Conservation (phyloP, 305 asterid genomes). For the Lippia alba region DNA sequence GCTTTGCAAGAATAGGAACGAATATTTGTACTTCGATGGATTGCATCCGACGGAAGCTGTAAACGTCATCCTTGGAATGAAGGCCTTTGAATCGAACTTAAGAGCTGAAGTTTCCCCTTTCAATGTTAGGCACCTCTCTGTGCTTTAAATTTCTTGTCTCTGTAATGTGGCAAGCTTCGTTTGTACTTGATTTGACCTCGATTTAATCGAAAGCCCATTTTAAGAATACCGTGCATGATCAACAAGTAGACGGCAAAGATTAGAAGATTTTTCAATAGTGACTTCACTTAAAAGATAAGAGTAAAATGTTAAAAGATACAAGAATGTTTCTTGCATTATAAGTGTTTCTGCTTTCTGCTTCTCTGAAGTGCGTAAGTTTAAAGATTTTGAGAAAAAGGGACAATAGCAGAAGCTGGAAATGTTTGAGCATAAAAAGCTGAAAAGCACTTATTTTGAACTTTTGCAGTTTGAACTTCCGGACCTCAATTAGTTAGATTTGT, state of each 20-base stretch:
- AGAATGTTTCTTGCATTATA: background rate
- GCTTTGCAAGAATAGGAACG: slow-evolving; percentile 49
- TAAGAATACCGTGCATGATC: background rate
- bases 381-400: background rate
- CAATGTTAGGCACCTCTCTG: slow-evolving; percentile 52
- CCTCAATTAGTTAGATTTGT: too few species aligned
- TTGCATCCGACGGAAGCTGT: slow-evolving; percentile 85
- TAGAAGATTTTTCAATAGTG: too few species aligned
- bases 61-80: slow-evolving; percentile 28
- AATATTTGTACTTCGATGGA: slow-evolving; percentile 66
- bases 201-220: background rate
- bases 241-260: background rate
- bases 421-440: background rate
- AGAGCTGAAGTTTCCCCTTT: slow-evolving; percentile 64
- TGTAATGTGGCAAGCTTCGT: background rate
- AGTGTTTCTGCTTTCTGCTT: background rate
- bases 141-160: slow-evolving; percentile 30
- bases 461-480: too few species aligned
- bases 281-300: background rate
- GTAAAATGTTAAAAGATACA: background rate
- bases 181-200: too few species aligned
- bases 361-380: background rate
- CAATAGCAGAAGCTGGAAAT: background rate
- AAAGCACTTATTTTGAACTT: too few species aligned
- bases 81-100: slow-evolving; percentile 40